These are phyloP conservation scores for Cryptosporidium canis DNA, from an alignment of 169 alveolate genomes.

Conservation along the genomic window DNA sequence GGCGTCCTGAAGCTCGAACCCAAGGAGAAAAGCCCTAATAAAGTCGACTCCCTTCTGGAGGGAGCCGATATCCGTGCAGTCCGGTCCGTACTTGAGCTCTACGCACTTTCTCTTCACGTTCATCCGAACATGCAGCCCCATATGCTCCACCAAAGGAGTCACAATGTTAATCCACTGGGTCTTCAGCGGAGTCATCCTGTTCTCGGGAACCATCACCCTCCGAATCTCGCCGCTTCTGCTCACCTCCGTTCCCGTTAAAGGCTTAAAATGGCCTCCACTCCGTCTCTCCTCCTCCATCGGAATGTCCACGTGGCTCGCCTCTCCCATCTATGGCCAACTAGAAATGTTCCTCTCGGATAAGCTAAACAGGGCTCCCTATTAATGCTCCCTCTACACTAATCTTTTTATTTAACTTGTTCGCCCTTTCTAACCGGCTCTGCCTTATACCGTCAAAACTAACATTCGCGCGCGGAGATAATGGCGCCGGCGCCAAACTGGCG, in stretches of 20 bases:
- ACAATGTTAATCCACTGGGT: conserved; percentile 91
- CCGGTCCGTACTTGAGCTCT: conserved; percentile 79
- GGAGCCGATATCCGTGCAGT: conserved; percentile 80
- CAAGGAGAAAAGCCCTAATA: conserved; percentile 97
- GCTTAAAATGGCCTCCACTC: conserved; percentile 21
- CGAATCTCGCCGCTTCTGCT: conserved; percentile 80
- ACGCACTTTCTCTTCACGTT: conserved; percentile 90
- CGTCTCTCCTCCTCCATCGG: neutral
- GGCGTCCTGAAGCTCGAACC: conserved; percentile 98
- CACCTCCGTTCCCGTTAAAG: conserved; percentile 18
- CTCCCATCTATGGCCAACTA: neutral
- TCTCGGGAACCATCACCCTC: conserved; percentile 90
- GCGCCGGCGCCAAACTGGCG: no score
- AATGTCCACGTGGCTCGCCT: neutral
- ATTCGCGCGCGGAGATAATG: neutral
- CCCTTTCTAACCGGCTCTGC: neutral
- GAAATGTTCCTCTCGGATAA: neutral
- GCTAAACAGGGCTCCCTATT: neutral
- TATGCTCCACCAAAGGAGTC: conserved; percentile 93
- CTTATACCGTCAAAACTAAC: neutral
- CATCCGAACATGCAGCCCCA: conserved; percentile 95
- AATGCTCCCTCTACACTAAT: neutral
- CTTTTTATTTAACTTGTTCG: neutral
- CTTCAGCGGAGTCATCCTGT: conserved; percentile 90
- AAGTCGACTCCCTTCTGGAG: conserved; percentile 95